Evolutionary conservation across 768 basidiomycete species (phyloP).

Genomic region (Lyophyllum atratum): DNA sequence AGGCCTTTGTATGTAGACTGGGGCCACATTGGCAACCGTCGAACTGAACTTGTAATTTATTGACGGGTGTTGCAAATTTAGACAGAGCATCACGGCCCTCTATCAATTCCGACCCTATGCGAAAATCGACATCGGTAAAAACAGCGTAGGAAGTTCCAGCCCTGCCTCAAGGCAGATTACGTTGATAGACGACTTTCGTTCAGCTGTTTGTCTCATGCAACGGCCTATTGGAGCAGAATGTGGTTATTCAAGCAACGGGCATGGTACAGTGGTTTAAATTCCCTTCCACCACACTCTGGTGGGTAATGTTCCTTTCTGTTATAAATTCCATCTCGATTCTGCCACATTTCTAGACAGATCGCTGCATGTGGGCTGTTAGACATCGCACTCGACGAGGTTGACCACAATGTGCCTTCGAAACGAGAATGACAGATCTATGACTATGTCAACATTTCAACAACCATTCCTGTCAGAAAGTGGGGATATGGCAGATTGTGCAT

Average conservation of each 20-base stretch:
- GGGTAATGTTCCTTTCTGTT: not conserved
- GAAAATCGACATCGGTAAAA: slow-evolving; percentile 2
- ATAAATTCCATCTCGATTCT: not conserved
- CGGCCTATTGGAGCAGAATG: not conserved
- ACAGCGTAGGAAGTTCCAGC: not conserved
- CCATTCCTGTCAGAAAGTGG: not conserved
- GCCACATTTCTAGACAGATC: not conserved
- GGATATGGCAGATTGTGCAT: not conserved
- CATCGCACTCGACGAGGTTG: not conserved
- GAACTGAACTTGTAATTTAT: not conserved
- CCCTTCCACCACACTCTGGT: not conserved
- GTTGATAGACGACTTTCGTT: not conserved
- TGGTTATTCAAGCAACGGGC: not conserved
- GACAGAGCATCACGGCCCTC: not conserved
- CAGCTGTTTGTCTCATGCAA: too few species aligned
- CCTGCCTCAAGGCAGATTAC: not conserved
- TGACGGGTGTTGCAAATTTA: not conserved
- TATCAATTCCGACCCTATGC: slow-evolving; percentile 5
- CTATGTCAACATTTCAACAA: not conserved
- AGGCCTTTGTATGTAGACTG: not conserved
- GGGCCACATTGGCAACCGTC: not conserved
- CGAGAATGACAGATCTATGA: not conserved
- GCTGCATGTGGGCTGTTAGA: not conserved
- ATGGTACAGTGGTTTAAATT: not conserved
- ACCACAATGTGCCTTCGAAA: not conserved